Evolutionary conservation across 179 eudicot genomes (phyloP).

Genomic region (Drosera spatulata): DNA sequence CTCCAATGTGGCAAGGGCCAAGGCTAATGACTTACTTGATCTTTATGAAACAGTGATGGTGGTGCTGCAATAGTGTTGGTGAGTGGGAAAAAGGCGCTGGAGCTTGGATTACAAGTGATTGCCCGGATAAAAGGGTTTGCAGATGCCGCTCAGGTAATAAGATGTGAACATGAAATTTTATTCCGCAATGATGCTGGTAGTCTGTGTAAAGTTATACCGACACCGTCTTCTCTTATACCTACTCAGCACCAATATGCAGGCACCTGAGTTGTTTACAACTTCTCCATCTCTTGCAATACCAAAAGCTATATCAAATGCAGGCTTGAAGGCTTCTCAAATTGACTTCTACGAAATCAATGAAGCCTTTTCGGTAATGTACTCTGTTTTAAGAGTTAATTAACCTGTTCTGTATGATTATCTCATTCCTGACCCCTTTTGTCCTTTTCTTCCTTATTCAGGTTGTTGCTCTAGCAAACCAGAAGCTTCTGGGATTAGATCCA

Average conservation of each 20-base stretch:
- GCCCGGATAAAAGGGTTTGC: conserved; percentile 41
- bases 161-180: no score
- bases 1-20: no score
- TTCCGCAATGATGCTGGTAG: no score
- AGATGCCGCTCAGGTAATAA: conserved; percentile 41
- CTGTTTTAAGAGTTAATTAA: background rate
- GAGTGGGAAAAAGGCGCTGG: conserved; percentile 39
- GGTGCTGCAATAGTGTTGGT: conserved; percentile 44
- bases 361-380: conserved; percentile 29
- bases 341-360: conserved; percentile 45
- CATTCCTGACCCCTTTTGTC: background rate
- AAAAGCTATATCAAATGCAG: conserved; percentile 45
- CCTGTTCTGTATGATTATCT: background rate
- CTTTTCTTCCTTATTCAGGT: conserved; percentile 36
- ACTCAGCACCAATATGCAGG: conserved; percentile 11
- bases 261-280: conserved; percentile 37
- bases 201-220: no score
- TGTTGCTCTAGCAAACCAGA: conserved; percentile 85
- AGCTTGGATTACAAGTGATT: conserved; percentile 38
- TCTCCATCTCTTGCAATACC: conserved; percentile 45
- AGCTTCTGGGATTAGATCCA: conserved; percentile 58
- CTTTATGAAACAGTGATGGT: conserved; percentile 25
- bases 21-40: background rate
- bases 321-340: conserved; percentile 33
- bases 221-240: background rate